Evolutionary conservation across 495 filamentous ascomycete genomes (phyloP), one percentile per base, ranked within the genome.

Genomic region (Penicillium malachiteum): DNA sequence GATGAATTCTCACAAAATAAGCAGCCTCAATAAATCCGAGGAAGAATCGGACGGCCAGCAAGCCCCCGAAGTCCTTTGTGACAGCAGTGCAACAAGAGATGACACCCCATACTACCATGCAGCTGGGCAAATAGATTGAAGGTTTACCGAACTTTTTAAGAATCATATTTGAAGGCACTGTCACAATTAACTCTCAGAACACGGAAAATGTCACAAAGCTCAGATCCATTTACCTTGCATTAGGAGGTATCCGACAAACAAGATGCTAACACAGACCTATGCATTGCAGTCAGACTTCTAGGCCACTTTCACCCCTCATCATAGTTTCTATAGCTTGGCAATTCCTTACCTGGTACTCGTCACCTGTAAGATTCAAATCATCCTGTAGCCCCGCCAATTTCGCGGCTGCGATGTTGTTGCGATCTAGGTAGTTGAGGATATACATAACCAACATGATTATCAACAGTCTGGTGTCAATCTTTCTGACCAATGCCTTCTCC

Each of bases 121-220:
- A 79, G 7, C 70, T 68, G 26, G 60, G 53, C 50, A 71, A 68
- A 51, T 64, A 68, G 37, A 58, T 54, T 7, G 63, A 73, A 3
- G 68, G 66, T 30, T 62, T 63, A 17, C 65, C 58, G 14, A 62
- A 34, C 3, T 65, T 61, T 56, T 83, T 85, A 7, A 86, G 65
- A 35, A 84, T 77, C 44, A 85, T 68, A 48, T 85, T 87, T 0
- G 81, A 84, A 0, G 83, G 84, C 81, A 69, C 63, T 81, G 75
- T 35, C 11, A 6, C 13, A 39, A n/a, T 37, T 33, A 31, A 8
- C n/a, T 18, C 42, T 5, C 5, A 46, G 32, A 18, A 45, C 14
- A 12, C 21, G 8, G 64, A 18, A 26, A 0, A 12, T 17, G 10
- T 77, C 75, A 17, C 78, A 55, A 11, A 80, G 57, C 52, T 81